Percentiles rank a stretch among this genome's conserved stretches.
Conservation (phyloP, 441 rosid genomes). For the Pelargonium australe region DNA sequence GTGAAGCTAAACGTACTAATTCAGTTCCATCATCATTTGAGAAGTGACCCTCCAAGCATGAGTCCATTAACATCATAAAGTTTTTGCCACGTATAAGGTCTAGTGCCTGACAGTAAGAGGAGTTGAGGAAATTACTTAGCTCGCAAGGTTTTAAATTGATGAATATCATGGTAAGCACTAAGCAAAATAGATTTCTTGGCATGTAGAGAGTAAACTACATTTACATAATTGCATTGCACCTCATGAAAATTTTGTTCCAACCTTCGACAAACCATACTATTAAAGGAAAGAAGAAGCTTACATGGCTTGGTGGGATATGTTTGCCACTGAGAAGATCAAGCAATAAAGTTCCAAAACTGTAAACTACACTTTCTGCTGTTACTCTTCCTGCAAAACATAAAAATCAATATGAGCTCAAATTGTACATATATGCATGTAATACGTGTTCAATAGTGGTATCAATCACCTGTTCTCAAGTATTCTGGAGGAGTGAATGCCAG, state of each 20-base stretch:
- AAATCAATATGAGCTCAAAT: constrained; percentile 15
- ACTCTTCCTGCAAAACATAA: constrained; percentile 70
- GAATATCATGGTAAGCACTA: constrained; percentile 3
- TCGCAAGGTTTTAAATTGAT: not conserved
- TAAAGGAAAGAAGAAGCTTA: constrained; percentile 31
- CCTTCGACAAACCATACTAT: constrained; percentile 12
- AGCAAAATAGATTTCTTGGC: not conserved
- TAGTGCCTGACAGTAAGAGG: constrained; percentile 60
- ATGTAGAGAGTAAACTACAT: not conserved
- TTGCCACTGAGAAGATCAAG: constrained; percentile 76
- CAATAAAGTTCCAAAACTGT: constrained; percentile 93
- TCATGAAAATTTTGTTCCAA: not conserved
- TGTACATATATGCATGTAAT: no score
- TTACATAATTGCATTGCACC: constrained; percentile 5
- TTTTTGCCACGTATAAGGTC: constrained; percentile 87
- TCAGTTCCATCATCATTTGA: constrained; percentile 95
- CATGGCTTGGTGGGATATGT: constrained; percentile 81
- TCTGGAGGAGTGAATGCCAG: constrained; percentile 99
- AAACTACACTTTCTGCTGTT: constrained; percentile 81
- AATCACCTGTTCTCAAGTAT: constrained; percentile 82
- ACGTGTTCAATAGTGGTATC: not conserved
- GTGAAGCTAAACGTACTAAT: constrained; percentile 77
- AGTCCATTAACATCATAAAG: constrained; percentile 82
- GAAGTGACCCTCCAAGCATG: constrained; percentile 82
- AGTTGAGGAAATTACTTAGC: constrained; percentile 16